phyloP scores from a whole-genome alignment of 805 yeast species.

The Monosporozyma aquatica region DNA sequence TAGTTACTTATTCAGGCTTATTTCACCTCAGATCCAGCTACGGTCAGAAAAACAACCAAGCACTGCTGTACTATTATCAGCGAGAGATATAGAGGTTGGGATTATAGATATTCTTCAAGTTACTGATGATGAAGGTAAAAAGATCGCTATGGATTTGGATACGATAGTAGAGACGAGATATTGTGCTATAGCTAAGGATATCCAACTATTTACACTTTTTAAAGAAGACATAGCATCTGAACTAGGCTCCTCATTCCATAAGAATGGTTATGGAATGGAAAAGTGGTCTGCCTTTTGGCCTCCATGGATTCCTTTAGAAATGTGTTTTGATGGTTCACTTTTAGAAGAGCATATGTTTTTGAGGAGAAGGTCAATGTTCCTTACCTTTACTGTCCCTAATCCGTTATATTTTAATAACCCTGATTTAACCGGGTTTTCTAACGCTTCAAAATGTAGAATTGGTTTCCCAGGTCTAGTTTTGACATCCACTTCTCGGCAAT shows the following conservation, averaged over 20 bases:
- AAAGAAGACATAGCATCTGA: conserved; percentile 30
- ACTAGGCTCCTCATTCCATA: conserved; percentile 20
- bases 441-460: conserved; percentile 26
- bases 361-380: conserved; percentile 44
- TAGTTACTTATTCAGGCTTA: conserved; percentile 44
- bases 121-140: conserved; percentile 25
- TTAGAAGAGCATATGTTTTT: conserved; percentile 40
- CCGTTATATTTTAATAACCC: conserved; percentile 36
- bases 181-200: conserved; percentile 47
- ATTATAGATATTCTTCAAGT: conserved; percentile 38
- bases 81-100: conserved; percentile 52
- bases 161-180: conserved; percentile 45
- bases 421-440: conserved; percentile 16
- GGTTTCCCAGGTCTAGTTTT: conserved; percentile 42
- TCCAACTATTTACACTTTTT: conserved; percentile 45
- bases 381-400: conserved; percentile 44
- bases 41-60: conserved; percentile 38
- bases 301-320: conserved; percentile 57
- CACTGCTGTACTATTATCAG: conserved; percentile 43
- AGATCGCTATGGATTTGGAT: conserved; percentile 23
- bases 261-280: conserved; percentile 26
- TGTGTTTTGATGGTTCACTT: conserved; percentile 42
- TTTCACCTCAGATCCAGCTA: conserved; percentile 56
- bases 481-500: conserved; percentile 49
- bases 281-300: conserved; percentile 42